Percentiles rank a stretch among this genome's conserved stretches.
phyloP scores from a whole-genome alignment of 306 rosid genomes.

The Crataegus laevigata region DNA sequence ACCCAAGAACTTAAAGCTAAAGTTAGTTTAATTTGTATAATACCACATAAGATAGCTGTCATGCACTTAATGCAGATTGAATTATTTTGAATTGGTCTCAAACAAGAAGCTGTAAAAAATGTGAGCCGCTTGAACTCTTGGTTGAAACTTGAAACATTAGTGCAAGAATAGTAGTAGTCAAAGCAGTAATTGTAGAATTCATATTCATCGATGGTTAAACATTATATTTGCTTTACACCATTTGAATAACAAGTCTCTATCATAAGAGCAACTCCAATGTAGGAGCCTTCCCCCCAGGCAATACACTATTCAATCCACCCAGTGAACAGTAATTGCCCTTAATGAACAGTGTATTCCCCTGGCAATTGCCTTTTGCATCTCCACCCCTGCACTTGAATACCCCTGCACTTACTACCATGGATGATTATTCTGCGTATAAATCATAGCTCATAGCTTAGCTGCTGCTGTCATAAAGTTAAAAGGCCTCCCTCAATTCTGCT shows the following conservation, averaged over 20 bases:
- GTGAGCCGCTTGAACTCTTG: conserved; percentile 10
- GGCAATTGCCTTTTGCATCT: too few relatives aligned
- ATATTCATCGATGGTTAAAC: not conserved
- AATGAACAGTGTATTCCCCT: too few relatives aligned
- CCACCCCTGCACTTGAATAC: too few relatives aligned
- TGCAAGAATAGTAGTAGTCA: conserved; percentile 4
- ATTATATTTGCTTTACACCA: not conserved
- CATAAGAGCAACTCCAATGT: too few relatives aligned
- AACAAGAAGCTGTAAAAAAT: not conserved
- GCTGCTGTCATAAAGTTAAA: not conserved
- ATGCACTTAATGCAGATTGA: not conserved
- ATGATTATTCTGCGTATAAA: not conserved
- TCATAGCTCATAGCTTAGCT: not conserved
- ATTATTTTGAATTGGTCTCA: not conserved
- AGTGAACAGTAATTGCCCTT: too few relatives aligned
- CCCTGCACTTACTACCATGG: not conserved
- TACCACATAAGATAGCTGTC: not conserved
- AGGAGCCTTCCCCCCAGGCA: too few relatives aligned
- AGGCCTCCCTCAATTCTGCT: conserved; percentile 1
- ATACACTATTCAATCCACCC: too few relatives aligned
- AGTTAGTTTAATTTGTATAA: not conserved
- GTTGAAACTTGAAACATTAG: conserved; percentile 22
- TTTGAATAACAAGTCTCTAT: not conserved
- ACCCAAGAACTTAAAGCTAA: not conserved
- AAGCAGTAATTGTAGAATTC: not conserved